These are phyloP conservation scores for Cladosporium sp. DNA, from an alignment of 2,329 filamentous ascomycete species.

Conservation along the genomic window DNA sequence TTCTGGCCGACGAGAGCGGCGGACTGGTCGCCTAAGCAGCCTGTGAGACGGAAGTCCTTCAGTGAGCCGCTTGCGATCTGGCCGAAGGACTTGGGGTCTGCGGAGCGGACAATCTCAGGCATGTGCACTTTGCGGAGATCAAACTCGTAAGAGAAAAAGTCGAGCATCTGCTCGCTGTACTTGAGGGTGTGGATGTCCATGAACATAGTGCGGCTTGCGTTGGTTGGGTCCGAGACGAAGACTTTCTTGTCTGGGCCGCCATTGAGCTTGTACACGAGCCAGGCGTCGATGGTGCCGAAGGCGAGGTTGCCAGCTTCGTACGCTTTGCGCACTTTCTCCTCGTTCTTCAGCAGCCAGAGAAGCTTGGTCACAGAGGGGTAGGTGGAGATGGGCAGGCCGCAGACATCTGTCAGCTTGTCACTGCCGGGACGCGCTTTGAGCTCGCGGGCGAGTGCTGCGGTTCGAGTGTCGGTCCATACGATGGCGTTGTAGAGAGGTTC, in stretches of 20 bases:
- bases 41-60: constrained; percentile 72
- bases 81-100: constrained; percentile 73
- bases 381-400: constrained; percentile 81
- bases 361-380: constrained; percentile 88
- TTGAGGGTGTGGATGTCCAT: constrained; percentile 81
- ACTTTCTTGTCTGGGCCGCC: constrained; percentile 67
- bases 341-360: constrained; percentile 76
- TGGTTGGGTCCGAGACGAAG: constrained; percentile 83
- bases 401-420: constrained; percentile 68
- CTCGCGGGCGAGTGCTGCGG: constrained; percentile 72
- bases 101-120: constrained; percentile 82
- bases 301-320: constrained; percentile 76
- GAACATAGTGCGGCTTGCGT: constrained; percentile 91
- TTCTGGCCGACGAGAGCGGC: constrained; percentile 73
- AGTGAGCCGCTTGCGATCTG: constrained; percentile 65
- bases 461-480: constrained; percentile 88
- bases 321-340: constrained; percentile 67
- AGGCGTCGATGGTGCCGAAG: constrained; percentile 86
- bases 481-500: constrained; percentile 82
- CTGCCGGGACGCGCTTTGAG: constrained; percentile 69
- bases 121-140: constrained; percentile 71
- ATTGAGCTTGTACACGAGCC: constrained; percentile 84
- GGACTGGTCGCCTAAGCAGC: constrained; percentile 81
- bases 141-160: constrained; percentile 71
- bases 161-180: constrained; percentile 75